phyloP scores from a whole-genome alignment of 2,329 filamentous ascomycete genomes.

The Pezicula rhizophila region DNA sequence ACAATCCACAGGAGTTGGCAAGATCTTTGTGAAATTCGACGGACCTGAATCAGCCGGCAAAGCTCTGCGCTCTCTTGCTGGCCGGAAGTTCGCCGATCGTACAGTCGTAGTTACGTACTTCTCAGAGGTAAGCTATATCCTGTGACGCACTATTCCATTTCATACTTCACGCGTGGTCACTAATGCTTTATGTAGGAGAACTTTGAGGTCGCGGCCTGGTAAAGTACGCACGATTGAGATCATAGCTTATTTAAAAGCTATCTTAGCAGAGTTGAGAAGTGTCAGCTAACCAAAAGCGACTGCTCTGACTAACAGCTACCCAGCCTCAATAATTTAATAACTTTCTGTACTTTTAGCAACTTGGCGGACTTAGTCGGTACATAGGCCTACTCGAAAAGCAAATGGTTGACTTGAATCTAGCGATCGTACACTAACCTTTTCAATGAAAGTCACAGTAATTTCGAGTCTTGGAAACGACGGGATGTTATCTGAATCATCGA shows the following conservation, averaged over 20 bases:
- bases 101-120: constrained; percentile 97
- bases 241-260: background rate
- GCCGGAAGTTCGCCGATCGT: constrained; percentile 90
- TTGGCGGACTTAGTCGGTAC: background rate
- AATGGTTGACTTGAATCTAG: background rate
- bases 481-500: no score
- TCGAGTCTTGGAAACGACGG: background rate
- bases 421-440: no score
- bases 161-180: constrained; percentile 5
- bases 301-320: background rate
- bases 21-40: constrained; percentile 96
- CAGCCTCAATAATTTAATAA: background rate
- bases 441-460: no score
- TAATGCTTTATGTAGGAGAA: constrained; percentile 62
- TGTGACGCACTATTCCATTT: background rate
- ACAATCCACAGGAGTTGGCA: constrained; percentile 84
- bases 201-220: constrained; percentile 57
- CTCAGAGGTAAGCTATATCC: constrained; percentile 61
- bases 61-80: constrained; percentile 83
- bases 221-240: constrained; percentile 3
- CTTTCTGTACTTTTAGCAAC: constrained; percentile 8
- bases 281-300: background rate
- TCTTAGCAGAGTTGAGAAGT: background rate
- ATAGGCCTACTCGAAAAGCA: constrained; percentile 4
- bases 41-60: constrained; percentile 70